phyloP scores from a whole-genome alignment of 1,284 basidiomycete species.

The Filobasidium uniguttulatum region DNA sequence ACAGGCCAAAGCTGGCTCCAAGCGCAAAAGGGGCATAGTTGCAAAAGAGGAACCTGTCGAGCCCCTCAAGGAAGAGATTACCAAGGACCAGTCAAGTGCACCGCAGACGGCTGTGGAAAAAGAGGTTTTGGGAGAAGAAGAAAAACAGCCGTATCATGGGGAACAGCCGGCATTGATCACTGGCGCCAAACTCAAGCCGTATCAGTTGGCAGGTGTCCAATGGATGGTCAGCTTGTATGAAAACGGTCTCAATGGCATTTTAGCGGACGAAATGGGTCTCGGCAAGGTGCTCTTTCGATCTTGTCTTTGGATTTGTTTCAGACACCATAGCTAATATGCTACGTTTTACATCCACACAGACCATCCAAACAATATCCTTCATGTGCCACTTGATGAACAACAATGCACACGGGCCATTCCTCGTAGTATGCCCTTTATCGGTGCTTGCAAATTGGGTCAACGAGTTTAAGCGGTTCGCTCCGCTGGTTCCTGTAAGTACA shows the following conservation, averaged over 20 bases:
- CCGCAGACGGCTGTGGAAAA: background rate
- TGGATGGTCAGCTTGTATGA: constrained; percentile 92
- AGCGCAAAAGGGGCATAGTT: constrained; percentile 11
- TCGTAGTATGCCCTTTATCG: constrained; percentile 81
- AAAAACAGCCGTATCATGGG: constrained; percentile 13
- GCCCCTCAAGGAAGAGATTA: constrained; percentile 4
- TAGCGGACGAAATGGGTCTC: constrained; percentile 75
- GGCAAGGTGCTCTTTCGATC: constrained; percentile 48
- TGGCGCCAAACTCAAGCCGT: constrained; percentile 70
- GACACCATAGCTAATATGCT: background rate
- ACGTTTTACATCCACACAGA: constrained; percentile 40
- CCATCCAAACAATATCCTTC: constrained; percentile 84
- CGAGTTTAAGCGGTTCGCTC: constrained; percentile 75
- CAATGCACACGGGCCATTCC: constrained; percentile 61
- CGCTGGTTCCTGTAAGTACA: constrained; percentile 42
- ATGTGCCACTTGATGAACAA: constrained; percentile 72
- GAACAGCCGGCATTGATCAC: constrained; percentile 55
- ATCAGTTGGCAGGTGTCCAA: constrained; percentile 87
- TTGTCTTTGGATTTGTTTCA: background rate
- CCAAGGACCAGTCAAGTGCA: background rate
- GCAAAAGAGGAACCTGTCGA: constrained; percentile 7
- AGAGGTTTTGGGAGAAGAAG: constrained; percentile 16
- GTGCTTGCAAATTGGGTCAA: constrained; percentile 84
- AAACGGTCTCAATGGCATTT: constrained; percentile 86
- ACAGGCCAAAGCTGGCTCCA: no score